These are phyloP conservation scores for Trichoderma koningiopsis DNA, from an alignment of 2,329 filamentous ascomycete species.

Conservation along the genomic window DNA sequence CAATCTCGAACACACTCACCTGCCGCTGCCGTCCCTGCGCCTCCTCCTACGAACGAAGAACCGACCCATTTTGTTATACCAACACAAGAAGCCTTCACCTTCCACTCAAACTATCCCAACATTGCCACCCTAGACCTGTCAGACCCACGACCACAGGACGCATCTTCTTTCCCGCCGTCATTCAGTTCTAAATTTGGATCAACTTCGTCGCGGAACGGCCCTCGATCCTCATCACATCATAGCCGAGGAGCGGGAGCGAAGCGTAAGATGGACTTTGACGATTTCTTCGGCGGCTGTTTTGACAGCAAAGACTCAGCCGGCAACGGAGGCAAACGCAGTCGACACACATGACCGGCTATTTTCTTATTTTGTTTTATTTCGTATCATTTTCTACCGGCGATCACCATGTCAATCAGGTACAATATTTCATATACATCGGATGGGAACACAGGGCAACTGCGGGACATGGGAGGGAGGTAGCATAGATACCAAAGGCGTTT, in stretches of 20 bases:
- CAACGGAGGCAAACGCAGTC: slow-evolving; percentile 52
- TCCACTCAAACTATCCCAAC: slow-evolving; percentile 65
- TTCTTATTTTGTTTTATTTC: not conserved
- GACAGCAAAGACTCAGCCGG: slow-evolving; percentile 63
- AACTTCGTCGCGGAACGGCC: slow-evolving; percentile 31
- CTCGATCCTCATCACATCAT: slow-evolving; percentile 46
- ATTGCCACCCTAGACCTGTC: slow-evolving; percentile 63
- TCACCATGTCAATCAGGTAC: slow-evolving; percentile 24
- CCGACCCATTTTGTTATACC: slow-evolving; percentile 52
- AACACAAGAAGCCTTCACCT: slow-evolving; percentile 66
- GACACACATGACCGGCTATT: slow-evolving; percentile 44
- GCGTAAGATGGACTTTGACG: slow-evolving; percentile 70
- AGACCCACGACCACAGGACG: slow-evolving; percentile 50
- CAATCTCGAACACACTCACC: slow-evolving; percentile 31
- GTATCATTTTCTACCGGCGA: slow-evolving; percentile 12
- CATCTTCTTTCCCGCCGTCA: slow-evolving; percentile 33
- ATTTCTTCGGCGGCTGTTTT: slow-evolving; percentile 72
- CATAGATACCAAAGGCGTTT: slow-evolving; percentile 44
- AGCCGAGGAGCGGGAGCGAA: slow-evolving; percentile 71
- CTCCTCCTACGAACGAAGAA: slow-evolving; percentile 34
- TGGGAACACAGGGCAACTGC: slow-evolving; percentile 39
- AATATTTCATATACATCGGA: slow-evolving; percentile 26
- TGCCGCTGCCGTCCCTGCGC: slow-evolving; percentile 34
- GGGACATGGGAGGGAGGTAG: slow-evolving; percentile 39
- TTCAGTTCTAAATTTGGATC: slow-evolving; percentile 36